Conservation (phyloP, 345 rosid species). For the Gossypium anomalum region DNA sequence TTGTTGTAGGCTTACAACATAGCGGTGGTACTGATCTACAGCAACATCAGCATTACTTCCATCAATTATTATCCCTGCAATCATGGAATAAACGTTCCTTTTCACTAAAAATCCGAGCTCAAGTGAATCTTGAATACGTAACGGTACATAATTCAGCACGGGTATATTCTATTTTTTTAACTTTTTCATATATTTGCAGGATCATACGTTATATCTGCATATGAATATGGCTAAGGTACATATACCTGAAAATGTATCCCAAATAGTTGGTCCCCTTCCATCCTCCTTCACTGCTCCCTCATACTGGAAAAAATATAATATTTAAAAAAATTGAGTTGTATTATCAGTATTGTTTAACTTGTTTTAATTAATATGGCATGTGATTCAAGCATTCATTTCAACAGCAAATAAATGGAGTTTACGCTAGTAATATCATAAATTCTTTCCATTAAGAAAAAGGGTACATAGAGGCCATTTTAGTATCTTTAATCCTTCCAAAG, state of each 20-base stretch:
- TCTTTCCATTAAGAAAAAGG: too few relatives aligned
- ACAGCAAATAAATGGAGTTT: too few relatives aligned
- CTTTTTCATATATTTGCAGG: not conserved
- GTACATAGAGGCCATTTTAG: too few relatives aligned
- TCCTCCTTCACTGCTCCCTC: slow-evolving; percentile 91
- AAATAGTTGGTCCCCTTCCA: slow-evolving; percentile 73
- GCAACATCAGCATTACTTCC: slow-evolving; percentile 81
- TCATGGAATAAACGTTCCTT: not conserved
- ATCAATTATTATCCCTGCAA: slow-evolving; percentile 54
- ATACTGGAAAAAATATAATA: slow-evolving; percentile 35
- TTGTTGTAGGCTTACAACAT: slow-evolving; percentile 34
- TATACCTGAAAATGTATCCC: slow-evolving; percentile 76
- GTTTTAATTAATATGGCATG: not conserved
- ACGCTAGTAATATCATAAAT: too few relatives aligned
- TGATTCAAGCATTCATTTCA: not conserved
- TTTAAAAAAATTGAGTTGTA: not conserved
- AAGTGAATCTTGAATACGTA: too few relatives aligned
- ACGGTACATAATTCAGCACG: too few relatives aligned
- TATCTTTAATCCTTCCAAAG: not conserved
- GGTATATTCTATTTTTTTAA: too few relatives aligned
- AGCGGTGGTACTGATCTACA: slow-evolving; percentile 83
- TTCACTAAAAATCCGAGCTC: too few relatives aligned
- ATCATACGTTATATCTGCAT: not conserved
- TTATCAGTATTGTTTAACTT: not conserved
- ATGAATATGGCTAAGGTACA: not conserved